Evolutionary conservation across 805 yeast genomes (phyloP).

Genomic region (Debaryomyces prosopidis): DNA sequence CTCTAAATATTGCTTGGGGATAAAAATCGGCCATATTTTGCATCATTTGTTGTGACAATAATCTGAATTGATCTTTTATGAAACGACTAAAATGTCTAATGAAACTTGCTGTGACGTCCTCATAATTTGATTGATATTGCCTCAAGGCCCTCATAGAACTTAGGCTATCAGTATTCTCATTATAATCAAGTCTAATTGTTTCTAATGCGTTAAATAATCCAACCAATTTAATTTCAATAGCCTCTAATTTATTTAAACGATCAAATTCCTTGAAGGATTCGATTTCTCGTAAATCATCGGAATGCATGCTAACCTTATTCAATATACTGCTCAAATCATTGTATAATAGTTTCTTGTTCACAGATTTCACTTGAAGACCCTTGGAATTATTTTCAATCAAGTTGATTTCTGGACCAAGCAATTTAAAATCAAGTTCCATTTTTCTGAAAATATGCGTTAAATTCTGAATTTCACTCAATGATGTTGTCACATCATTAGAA

Average conservation of each 20-base stretch:
- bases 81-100: constrained; percentile 45
- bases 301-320: constrained; percentile 67
- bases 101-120: constrained; percentile 53
- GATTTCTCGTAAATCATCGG: constrained; percentile 50
- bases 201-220: constrained; percentile 63
- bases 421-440: constrained; percentile 40
- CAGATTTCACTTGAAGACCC: constrained; percentile 80
- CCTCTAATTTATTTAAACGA: constrained; percentile 41
- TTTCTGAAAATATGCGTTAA: constrained; percentile 36
- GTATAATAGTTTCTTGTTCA: constrained; percentile 76
- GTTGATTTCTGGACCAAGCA: constrained; percentile 62
- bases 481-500: constrained; percentile 32
- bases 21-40: constrained; percentile 25
- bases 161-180: constrained; percentile 44
- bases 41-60: constrained; percentile 41
- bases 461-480: constrained; percentile 38
- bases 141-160: constrained; percentile 71
- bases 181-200: constrained; percentile 52
- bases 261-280: constrained; percentile 49
- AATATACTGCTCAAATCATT: constrained; percentile 68
- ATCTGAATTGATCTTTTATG: constrained; percentile 31
- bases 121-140: constrained; percentile 64
- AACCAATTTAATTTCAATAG: constrained; percentile 55
- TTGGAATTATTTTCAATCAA: constrained; percentile 73
- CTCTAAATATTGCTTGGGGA: constrained; percentile 20